Conservation (phyloP, 2,329 filamentous ascomycete genomes). For the Byssoonygena ceratinophila region DNA sequence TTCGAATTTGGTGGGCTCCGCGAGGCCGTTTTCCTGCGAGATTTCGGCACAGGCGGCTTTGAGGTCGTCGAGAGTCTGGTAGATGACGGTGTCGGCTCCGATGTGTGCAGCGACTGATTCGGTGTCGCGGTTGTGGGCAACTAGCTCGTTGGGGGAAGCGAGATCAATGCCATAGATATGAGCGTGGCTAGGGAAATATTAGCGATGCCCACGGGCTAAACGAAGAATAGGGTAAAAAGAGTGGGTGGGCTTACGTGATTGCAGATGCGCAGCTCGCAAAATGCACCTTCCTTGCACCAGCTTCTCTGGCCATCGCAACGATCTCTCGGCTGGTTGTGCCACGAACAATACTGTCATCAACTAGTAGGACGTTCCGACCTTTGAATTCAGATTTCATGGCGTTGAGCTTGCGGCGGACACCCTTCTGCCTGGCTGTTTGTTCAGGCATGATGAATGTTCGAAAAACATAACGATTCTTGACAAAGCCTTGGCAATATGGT, state of each 20-base stretch:
- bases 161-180: slow-evolving; percentile 80
- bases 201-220: no score
- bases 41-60: slow-evolving; percentile 66
- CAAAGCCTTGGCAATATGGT: slow-evolving; percentile 69
- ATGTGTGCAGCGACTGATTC: slow-evolving; percentile 56
- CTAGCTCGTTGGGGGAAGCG: slow-evolving; percentile 58
- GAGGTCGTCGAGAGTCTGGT: slow-evolving; percentile 67
- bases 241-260: slow-evolving; percentile 46
- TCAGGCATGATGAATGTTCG: slow-evolving; percentile 80
- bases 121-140: slow-evolving; percentile 56
- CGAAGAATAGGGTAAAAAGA: not conserved
- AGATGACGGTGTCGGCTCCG: slow-evolving; percentile 66
- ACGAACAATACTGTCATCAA: slow-evolving; percentile 83
- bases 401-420: slow-evolving; percentile 80
- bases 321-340: slow-evolving; percentile 74
- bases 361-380: slow-evolving; percentile 66
- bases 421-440: slow-evolving; percentile 69
- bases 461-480: slow-evolving; percentile 85
- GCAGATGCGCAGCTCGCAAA: slow-evolving; percentile 74
- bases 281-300: slow-evolving; percentile 69
- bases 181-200: slow-evolving; percentile 44
- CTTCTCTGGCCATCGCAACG: slow-evolving; percentile 73
- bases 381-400: slow-evolving; percentile 78
- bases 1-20: slow-evolving; percentile 58
- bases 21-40: slow-evolving; percentile 44